Evolutionary conservation across 1,284 basidiomycete genomes (phyloP), one percentile per base, ranked within the genome.

Genomic region (Vanrija humicola): DNA sequence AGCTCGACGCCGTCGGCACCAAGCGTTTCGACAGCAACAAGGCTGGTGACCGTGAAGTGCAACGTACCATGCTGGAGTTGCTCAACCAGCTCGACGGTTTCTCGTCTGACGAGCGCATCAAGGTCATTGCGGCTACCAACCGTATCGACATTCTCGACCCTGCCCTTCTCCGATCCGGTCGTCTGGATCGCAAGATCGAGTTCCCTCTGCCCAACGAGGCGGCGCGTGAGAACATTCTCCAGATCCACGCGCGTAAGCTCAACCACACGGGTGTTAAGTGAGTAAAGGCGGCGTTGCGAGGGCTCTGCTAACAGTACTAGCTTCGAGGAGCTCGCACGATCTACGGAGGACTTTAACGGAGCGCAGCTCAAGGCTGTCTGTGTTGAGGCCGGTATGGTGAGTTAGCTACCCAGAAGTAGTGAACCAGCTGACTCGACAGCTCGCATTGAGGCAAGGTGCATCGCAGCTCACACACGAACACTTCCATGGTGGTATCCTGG

Each of bases 11-110:
- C 43, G 86, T 98, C 67, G 95, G 96, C 70, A 98, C 96, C 8
- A 99, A 99, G 78, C 89, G 95, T 82, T 96, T 98, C 75, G 96
- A 98, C 67, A 94, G 90, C 48, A 96, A 94, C 68, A 98, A 96
- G 54, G 89, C 90, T 46, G 96, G 96, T 65, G 96, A 99, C 78
- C 86, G 96, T 64, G 96, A 99, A 80, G 97, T 98, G 61, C 96
- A 99, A 76, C 84, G 95, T 55, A 99, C 95, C 40, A 98, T 99
- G 96, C 82, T 98, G 76, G 96, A 99, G 73, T 82, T 99, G 59
- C 82, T 99, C 47, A 98, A 98, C 76, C 87, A 89, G 77, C 79
- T 89, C 26, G 87, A 89, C 67, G 87, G 86, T 6, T 85, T 85
- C 76, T 89, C 90, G 55, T 92, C 89, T 65, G 94, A 98, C 72